These are phyloP conservation scores for Trichoderma breve DNA, from an alignment of 2,329 filamentous ascomycete species.

Conservation along the genomic window DNA sequence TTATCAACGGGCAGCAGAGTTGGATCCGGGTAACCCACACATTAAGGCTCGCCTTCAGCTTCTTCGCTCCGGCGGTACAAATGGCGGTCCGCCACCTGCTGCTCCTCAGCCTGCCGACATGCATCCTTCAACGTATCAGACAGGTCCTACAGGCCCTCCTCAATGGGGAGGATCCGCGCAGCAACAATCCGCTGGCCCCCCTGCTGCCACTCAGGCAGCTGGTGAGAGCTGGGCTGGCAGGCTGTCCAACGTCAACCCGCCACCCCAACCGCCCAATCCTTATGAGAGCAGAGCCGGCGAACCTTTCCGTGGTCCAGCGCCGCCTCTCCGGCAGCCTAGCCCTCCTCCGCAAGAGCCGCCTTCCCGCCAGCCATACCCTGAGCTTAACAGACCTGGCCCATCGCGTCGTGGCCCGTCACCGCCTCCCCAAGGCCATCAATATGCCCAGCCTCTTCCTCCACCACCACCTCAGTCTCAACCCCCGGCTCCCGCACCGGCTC, in stretches of 20 bases:
- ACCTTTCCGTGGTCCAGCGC: constrained; percentile 64
- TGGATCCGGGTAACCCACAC: constrained; percentile 89
- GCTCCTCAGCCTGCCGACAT: constrained; percentile 94
- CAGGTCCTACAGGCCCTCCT: constrained; percentile 76
- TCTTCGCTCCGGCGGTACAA: constrained; percentile 75
- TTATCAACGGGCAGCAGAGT: constrained; percentile 88
- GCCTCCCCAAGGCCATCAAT: constrained; percentile 48
- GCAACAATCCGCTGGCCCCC: constrained; percentile 53
- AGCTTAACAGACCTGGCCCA: constrained; percentile 32
- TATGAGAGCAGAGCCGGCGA: constrained; percentile 72
- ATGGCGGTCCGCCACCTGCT: constrained; percentile 69
- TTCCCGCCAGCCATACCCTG: constrained; percentile 62
- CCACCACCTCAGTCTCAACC: constrained; percentile 44
- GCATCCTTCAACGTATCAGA: constrained; percentile 90
- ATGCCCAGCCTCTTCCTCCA: constrained; percentile 50
- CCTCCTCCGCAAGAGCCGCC: constrained; percentile 68
- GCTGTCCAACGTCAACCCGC: constrained; percentile 74
- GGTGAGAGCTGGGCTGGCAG: constrained; percentile 60
- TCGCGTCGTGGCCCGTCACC: constrained; percentile 53
- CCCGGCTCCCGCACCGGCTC: constrained; percentile 50
- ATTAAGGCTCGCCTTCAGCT: constrained; percentile 94
- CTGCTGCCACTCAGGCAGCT: constrained; percentile 59
- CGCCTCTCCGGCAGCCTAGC: constrained; percentile 69
- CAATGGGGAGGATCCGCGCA: constrained; percentile 83
- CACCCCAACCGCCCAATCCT: constrained; percentile 74